Conservation (phyloP, 139 green algal genomes). For the Picochlorum sp. region DNA sequence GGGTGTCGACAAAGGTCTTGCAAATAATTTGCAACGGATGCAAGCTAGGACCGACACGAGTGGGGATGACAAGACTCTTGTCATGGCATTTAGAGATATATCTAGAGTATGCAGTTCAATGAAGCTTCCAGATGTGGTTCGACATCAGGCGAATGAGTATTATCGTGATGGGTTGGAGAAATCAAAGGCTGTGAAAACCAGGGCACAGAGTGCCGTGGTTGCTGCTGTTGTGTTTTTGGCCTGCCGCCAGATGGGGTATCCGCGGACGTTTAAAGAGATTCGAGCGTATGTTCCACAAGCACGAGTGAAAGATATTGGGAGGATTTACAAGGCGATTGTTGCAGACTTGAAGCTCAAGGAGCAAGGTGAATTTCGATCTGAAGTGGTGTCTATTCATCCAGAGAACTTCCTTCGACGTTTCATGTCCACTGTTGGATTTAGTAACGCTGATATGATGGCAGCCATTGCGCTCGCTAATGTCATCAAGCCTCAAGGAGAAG, state of each 20-base stretch:
- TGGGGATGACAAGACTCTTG: conserved; percentile 26
- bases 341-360: conserved; percentile 42
- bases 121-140: conserved; percentile 44
- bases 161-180: conserved; percentile 47
- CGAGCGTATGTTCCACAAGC: conserved; percentile 46
- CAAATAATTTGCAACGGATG: conserved; percentile 13
- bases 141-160: conserved; percentile 56
- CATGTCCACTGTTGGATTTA: conserved; percentile 30
- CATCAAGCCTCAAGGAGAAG: conserved; percentile 12
- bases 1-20: conserved; percentile 24
- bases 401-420: conserved; percentile 43
- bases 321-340: conserved; percentile 52
- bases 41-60: conserved; percentile 22
- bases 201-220: conserved; percentile 53
- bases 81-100: conserved; percentile 42
- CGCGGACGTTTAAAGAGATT: conserved; percentile 89
- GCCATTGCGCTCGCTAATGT: conserved; percentile 19
- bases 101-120: conserved; percentile 46
- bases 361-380: conserved; percentile 13
- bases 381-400: conserved; percentile 31
- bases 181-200: conserved; percentile 45
- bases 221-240: conserved; percentile 81
- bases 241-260: conserved; percentile 58
- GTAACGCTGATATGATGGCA: conserved; percentile 19
- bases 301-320: conserved; percentile 41